phyloP scores from a whole-genome alignment of 345 rosid genomes.

The Limnanthes douglasii region DNA sequence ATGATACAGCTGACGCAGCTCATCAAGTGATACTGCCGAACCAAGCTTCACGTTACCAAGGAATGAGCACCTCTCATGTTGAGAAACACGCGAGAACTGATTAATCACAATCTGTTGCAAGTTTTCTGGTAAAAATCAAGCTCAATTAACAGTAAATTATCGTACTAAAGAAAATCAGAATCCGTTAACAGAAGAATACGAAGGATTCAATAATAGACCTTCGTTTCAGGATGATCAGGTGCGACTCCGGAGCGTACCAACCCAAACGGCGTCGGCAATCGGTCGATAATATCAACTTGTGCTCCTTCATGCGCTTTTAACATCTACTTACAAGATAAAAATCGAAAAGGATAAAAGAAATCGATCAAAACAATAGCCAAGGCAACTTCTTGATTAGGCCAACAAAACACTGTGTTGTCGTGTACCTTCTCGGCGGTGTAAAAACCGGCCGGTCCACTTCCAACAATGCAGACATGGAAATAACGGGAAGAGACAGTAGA shows the following conservation, averaged over 20 bases:
- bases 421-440: conserved; percentile 79
- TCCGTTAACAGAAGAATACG: not conserved
- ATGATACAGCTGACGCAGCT: conserved; percentile 71
- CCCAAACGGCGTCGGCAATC: conserved; percentile 84
- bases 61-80: conserved; percentile 51
- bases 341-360: conserved; percentile 2
- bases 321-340: conserved; percentile 21
- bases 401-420: not conserved
- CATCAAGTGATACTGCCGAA: conserved; percentile 49
- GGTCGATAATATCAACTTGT: conserved; percentile 63
- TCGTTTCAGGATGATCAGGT: conserved; percentile 94
- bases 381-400: not conserved
- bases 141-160: conserved; percentile 21
- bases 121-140: conserved; percentile 26
- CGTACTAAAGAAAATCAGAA: not conserved
- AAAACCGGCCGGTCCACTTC: conserved; percentile 88
- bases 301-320: conserved; percentile 55
- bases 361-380: too few species aligned
- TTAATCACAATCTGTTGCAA: conserved; percentile 70
- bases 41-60: conserved; percentile 68
- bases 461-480: conserved; percentile 69
- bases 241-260: conserved; percentile 96
- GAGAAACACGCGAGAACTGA: conserved; percentile 76
- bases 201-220: conserved; percentile 24
- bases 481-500: conserved; percentile 29